Evolutionary conservation across 352 stramenopile genomes (phyloP).

Genomic region (Phytophthora uliginosa): DNA sequence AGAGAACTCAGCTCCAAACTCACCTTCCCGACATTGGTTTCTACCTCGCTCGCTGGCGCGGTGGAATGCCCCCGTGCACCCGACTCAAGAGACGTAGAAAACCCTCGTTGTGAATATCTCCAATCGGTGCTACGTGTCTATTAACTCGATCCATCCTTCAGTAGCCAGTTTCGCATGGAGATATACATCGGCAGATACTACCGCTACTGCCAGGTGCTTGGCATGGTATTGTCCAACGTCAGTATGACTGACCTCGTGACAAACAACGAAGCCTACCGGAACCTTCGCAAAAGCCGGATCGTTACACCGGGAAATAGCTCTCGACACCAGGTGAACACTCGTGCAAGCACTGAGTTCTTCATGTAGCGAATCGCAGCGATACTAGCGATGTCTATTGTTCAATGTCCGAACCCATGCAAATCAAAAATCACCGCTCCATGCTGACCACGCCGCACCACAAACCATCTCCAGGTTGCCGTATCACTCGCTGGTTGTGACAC

Average conservation of each 20-base stretch:
- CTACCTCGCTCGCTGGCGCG: conserved; percentile 43
- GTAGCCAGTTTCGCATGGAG: not conserved
- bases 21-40: conserved; percentile 32
- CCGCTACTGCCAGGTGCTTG: not conserved
- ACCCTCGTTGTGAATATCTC: not conserved
- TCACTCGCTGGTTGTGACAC: conserved; percentile 7
- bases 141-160: not conserved
- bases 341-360: not conserved
- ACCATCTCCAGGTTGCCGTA: conserved; percentile 8
- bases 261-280: conserved; percentile 21
- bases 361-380: no score
- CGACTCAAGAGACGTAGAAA: conserved; percentile 45
- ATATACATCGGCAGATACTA: not conserved
- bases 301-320: conserved; percentile 14
- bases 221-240: conserved; percentile 11
- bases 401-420: conserved; percentile 1
- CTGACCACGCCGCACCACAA: conserved; percentile 8
- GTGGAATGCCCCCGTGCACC: conserved; percentile 54
- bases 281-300: conserved; percentile 31
- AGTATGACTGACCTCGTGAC: conserved; percentile 9
- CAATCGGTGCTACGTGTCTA: not conserved
- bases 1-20: conserved; percentile 24
- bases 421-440: conserved; percentile 11
- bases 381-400: not conserved
- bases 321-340: not conserved